phyloP scores from a whole-genome alignment of 345 rosid genomes.

The Cardamine chenopodiifolia region DNA sequence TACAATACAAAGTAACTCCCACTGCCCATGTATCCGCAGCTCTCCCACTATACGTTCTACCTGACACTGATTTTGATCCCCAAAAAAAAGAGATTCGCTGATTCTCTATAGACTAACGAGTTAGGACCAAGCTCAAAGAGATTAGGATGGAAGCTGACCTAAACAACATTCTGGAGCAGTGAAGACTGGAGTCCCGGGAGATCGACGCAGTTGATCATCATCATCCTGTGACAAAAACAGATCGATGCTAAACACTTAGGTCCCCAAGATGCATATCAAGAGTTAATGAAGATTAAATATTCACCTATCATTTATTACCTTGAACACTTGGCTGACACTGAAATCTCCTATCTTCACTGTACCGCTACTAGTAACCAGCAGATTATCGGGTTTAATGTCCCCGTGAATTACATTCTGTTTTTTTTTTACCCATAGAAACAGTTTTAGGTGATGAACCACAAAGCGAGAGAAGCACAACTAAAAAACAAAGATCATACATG shows the following conservation, averaged over 20 bases:
- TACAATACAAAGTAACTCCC: slow-evolving; percentile 88
- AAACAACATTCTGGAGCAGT: slow-evolving; percentile 99
- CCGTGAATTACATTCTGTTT: slow-evolving; percentile 90
- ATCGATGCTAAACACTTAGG: slow-evolving; percentile 23
- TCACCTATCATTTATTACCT: slow-evolving; percentile 55
- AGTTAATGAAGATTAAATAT: slow-evolving; percentile 1
- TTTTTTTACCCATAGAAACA: not conserved
- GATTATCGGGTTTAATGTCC: slow-evolving; percentile 98
- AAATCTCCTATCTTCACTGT: slow-evolving; percentile 95
- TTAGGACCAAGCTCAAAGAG: not conserved
- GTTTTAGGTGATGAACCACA: slow-evolving; percentile 9
- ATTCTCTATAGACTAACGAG: slow-evolving; percentile 9
- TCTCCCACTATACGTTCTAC: slow-evolving; percentile 81
- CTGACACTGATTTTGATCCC: slow-evolving; percentile 49
- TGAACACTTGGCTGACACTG: slow-evolving; percentile 96
- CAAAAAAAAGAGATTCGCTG: not conserved
- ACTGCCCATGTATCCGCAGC: slow-evolving; percentile 98
- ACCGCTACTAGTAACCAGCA: slow-evolving; percentile 75
- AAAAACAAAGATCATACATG: slow-evolving; percentile 62
- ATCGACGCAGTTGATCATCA: slow-evolving; percentile 91
- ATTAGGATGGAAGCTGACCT: slow-evolving; percentile 50
- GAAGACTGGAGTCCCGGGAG: slow-evolving; percentile 99
- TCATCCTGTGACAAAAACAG: slow-evolving; percentile 61
- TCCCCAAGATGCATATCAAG: not conserved
- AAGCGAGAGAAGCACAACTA: not conserved